phyloP scores from a whole-genome alignment of 2,329 filamentous ascomycete genomes.

The Drechmeria coniospora region DNA sequence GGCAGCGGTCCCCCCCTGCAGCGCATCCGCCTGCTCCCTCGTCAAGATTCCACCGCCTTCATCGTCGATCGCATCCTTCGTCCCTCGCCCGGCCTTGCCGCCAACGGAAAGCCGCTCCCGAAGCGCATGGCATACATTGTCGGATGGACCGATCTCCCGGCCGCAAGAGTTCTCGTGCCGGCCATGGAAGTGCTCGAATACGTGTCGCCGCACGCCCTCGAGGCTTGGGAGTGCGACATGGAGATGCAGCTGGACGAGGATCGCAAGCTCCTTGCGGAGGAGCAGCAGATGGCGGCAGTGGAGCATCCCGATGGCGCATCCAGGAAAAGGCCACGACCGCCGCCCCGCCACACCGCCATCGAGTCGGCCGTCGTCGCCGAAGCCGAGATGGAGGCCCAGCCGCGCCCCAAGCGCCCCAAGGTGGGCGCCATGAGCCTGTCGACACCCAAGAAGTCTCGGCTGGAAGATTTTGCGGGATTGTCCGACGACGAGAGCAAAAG shows the following conservation, averaged over 20 bases:
- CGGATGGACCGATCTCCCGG: conserved; percentile 36
- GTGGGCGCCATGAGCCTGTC: conserved; percentile 19
- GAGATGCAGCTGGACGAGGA: conserved; percentile 27
- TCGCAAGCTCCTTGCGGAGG: conserved; percentile 12
- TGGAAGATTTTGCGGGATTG: conserved; percentile 14
- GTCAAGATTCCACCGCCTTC: conserved; percentile 36
- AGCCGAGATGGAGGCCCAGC: conserved; percentile 9
- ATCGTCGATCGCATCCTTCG: conserved; percentile 39
- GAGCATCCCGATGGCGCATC: background rate
- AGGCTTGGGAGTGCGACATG: conserved; percentile 38
- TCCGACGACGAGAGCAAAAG: conserved; percentile 14
- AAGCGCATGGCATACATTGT: conserved; percentile 38
- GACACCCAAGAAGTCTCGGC: conserved; percentile 18
- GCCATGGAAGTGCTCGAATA: conserved; percentile 37
- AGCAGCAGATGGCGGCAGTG: conserved; percentile 7
- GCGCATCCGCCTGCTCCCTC: conserved; percentile 30
- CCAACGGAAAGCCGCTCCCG: conserved; percentile 19
- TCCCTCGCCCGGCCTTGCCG: conserved; percentile 17
- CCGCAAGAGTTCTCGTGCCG: conserved; percentile 29
- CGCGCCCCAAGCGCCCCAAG: conserved; percentile 12
- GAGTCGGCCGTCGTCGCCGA: conserved; percentile 13
- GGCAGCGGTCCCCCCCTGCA: conserved; percentile 32
- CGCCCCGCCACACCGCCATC: conserved; percentile 11
- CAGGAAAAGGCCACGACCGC: conserved; percentile 10
- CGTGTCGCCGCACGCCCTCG: conserved; percentile 38